These are phyloP conservation scores for Leccinum insigne DNA, from an alignment of 1,284 basidiomycete genomes.

Conservation along the genomic window DNA sequence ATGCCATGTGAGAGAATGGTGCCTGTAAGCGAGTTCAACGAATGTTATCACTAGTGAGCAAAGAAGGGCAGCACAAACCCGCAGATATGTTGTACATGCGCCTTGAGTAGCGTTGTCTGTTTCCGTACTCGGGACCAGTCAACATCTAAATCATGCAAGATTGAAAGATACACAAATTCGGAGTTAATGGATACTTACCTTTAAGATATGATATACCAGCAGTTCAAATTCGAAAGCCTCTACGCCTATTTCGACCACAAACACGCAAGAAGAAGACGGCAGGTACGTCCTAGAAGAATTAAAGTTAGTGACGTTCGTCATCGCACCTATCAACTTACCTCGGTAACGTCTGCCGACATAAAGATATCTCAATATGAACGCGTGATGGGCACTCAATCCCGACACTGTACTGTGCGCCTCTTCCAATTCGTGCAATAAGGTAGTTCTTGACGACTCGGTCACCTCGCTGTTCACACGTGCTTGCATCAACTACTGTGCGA, in stretches of 20 bases:
- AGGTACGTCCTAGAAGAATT: constrained; percentile 43
- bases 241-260: constrained; percentile 64
- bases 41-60: constrained; percentile 1
- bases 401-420: constrained; percentile 69
- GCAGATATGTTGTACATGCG: constrained; percentile 74
- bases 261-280: constrained; percentile 64
- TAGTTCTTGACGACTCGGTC: constrained; percentile 77
- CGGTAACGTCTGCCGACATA: constrained; percentile 52
- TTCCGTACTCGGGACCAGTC: constrained; percentile 44
- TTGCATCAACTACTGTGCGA: constrained; percentile 70
- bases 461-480: constrained; percentile 83
- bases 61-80: constrained; percentile 45
- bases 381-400: constrained; percentile 67
- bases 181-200: constrained; percentile 42
- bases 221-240: constrained; percentile 87
- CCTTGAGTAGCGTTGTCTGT: constrained; percentile 66
- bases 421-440: constrained; percentile 73
- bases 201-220: constrained; percentile 81
- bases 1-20: constrained; percentile 53
- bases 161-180: neutral
- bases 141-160: constrained; percentile 34
- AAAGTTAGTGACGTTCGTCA: constrained; percentile 7
- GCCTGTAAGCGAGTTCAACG: constrained; percentile 39
- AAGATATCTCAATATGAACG: constrained; percentile 66
- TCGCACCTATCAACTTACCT: constrained; percentile 41